Percentiles rank a stretch among this genome's conserved stretches.
Evolutionary conservation across 2,329 filamentous ascomycete genomes (phyloP).

Genomic region (Neofusicoccum parvum): DNA sequence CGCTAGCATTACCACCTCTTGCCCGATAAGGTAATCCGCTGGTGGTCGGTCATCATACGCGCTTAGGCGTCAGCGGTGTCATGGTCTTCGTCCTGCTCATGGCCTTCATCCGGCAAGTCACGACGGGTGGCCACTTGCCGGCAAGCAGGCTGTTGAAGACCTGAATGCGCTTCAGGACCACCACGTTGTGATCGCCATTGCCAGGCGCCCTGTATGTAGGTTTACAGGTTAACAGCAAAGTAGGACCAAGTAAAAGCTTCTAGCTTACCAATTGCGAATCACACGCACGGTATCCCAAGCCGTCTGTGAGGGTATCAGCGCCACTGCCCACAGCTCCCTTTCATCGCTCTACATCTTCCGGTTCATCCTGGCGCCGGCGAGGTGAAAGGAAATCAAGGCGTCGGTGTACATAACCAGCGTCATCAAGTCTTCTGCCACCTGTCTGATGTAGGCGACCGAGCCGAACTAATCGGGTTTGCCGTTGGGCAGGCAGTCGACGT

Average conservation of each 20-base stretch:
- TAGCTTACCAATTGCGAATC: no score
- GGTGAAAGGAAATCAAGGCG: background rate
- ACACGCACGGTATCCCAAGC: no score
- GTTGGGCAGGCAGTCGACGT: background rate
- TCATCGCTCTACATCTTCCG: background rate
- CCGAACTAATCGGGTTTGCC: background rate
- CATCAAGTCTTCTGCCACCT: background rate
- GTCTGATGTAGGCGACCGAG: background rate
- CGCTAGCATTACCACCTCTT: no score
- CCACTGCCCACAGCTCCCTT: background rate
- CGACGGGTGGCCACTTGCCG: background rate
- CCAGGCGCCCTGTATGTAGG: background rate
- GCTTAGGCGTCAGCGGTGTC: background rate
- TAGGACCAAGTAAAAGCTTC: no score
- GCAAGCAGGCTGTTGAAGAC: background rate
- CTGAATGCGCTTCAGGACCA: background rate
- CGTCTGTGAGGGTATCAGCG: no score
- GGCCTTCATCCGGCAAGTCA: background rate
- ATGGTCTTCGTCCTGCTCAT: background rate
- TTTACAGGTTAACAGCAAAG: no score
- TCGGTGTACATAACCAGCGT: background rate
- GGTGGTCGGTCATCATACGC: no score
- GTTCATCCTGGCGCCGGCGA: background rate
- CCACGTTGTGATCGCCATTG: background rate
- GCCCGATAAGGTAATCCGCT: no score